Evolutionary conservation across 768 basidiomycete species (phyloP).

Genomic region (Russula brevipes): DNA sequence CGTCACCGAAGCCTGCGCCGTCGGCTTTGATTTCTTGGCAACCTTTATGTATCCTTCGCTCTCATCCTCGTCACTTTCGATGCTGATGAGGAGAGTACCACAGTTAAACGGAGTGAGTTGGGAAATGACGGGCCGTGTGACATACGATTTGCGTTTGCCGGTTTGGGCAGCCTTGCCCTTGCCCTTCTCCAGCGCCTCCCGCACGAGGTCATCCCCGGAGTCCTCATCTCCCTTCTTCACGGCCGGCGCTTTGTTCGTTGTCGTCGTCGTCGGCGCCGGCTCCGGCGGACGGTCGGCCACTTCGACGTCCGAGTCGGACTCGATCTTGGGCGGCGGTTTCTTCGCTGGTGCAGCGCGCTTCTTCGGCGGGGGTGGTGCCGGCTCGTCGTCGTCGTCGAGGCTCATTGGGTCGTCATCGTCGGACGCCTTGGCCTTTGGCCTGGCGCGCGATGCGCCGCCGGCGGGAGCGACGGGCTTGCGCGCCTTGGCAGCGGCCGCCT

Average conservation of each 20-base stretch:
- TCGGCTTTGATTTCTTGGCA: slow-evolving; percentile 48
- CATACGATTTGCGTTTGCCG: slow-evolving; percentile 65
- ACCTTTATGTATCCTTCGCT: slow-evolving; percentile 37
- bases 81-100: neutral
- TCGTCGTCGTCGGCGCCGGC: slow-evolving; percentile 25
- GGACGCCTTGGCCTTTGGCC: slow-evolving; percentile 35
- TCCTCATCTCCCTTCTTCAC: slow-evolving; percentile 36
- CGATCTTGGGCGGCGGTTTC: slow-evolving; percentile 31
- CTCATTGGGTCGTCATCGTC: slow-evolving; percentile 23
- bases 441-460: slow-evolving; percentile 28
- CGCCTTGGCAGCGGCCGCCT: slow-evolving; percentile 39
- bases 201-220: slow-evolving; percentile 35
- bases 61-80: slow-evolving; percentile 6
- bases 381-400: slow-evolving; percentile 13
- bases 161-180: slow-evolving; percentile 43
- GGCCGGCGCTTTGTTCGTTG: slow-evolving; percentile 8
- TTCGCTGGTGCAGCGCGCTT: slow-evolving; percentile 28
- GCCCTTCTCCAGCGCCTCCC: slow-evolving; percentile 33
- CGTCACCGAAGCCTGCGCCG: slow-evolving; percentile 35
- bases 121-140: too few relatives aligned
- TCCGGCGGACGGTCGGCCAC: slow-evolving; percentile 29
- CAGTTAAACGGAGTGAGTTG: neutral
- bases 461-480: slow-evolving; percentile 31
- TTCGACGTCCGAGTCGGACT: slow-evolving; percentile 31
- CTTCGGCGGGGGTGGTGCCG: slow-evolving; percentile 17